Evolutionary conservation across 2,329 filamentous ascomycete genomes (phyloP), one percentile per base, ranked within the genome.

Genomic region (Botrytis paeoniae): DNA sequence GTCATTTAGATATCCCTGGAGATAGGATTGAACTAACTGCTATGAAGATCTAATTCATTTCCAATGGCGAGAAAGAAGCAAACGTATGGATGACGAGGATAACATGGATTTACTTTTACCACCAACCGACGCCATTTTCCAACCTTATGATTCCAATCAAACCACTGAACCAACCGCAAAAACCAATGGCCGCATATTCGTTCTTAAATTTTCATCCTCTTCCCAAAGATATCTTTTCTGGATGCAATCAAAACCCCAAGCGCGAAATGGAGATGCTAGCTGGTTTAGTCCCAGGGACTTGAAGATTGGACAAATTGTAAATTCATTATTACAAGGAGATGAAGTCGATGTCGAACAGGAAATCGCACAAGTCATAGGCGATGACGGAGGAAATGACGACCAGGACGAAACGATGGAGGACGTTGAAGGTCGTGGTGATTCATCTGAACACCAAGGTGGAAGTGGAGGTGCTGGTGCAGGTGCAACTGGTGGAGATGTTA

Each of bases 141-240:
- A 90, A 20, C 94, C 95, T 12, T 96, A 97, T 84, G 88, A 93
- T 76, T 95, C 97, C 83, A 86, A 85, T 71, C 83, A 86, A 74
- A 85, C 86, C 25, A 85, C 87, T 70, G 86, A 89, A 76, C 85
- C 87, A 1, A 85, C 86, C 25, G 84, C 88, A 73, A 89, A 93
- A 80, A 91, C 92, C 63, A 94, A 97, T 81, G 97, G 95, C 77
- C 93, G 96, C 79, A 91, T 99, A 82, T 98, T 95, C 82, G 91
- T 93, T 73, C 90, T 99, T 80, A 98, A 97, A 83, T 99, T 99
- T 85, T 89, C 88, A 43, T 98, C 95, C 20, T 97, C 94, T 75
- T 96, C 94, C 73, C 91, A 97, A 83, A 91, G 95, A 80, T 88
- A 98, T 83, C 87, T 98, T 74, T 99, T 98, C 86, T 99, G 95